Base-by-base conservation (phyloP, 495 filamentous ascomycete species). In the Penicillium turbatum region DNA sequence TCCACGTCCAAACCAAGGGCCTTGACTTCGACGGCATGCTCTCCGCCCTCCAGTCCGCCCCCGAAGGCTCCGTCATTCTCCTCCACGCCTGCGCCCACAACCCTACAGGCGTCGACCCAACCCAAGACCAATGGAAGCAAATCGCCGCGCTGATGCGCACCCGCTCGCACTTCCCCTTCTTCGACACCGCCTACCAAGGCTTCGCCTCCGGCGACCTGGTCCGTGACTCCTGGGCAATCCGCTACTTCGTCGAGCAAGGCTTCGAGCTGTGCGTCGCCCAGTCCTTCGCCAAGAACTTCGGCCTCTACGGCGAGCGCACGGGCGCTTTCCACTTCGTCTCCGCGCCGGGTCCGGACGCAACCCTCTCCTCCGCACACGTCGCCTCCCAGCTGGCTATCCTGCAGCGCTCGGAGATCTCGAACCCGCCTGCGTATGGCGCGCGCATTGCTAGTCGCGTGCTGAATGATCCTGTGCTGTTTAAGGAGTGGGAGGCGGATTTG, bases 271-370 rank as follows among this genome's bases (percentile, higher is more conserved):
- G 91, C 62, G 82, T 97, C 50, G 95, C 93, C 5, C 92, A 99
- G 77, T 92, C 87, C 19, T 99, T 96, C 69, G 92, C 93, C 56
- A 98, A 99, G 81, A 99, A 99, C 81, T 95, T 99, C 65, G 93
- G 93, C 54, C 80, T 99, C 17, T 99, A 99, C 69, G 92, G 92
- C 56, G 86, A 99, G 79, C 89, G 93, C 58, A 90, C 90, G 5
- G 93, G 93, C 31, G 92, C 88, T 62, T 99, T 97, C 86, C 93
- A 99, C 70, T 93, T 90, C 65, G 86, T 99, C 40, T 87, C 91
- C 1, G 73, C 84, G 0, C 86, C 92, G 0, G 79, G 82, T 0
- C 43, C 84, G 5, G 83, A 89, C 36, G 86, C 89, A 1, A 53
- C 74, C n/a, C 82, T 77, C 10, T 80, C 82, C 34, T 79, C 70